Evolutionary conservation across 2,329 filamentous ascomycete genomes (phyloP).

Genomic region (Penicillium sp.): DNA sequence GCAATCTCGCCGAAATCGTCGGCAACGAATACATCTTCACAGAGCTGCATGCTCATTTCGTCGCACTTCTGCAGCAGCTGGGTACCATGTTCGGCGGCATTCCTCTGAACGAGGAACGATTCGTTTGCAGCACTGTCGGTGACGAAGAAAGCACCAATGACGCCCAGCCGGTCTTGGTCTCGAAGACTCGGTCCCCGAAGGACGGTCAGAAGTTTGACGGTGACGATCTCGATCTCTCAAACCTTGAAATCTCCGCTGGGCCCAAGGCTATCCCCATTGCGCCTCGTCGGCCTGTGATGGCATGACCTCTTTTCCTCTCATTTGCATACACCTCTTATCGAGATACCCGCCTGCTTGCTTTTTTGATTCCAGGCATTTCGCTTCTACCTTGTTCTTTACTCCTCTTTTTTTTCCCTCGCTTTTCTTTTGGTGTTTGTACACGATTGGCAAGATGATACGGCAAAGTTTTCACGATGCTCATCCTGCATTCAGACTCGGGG

Average conservation of each 20-base stretch:
- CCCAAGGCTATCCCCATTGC: slow-evolving; percentile 43
- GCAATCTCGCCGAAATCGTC: slow-evolving; percentile 60
- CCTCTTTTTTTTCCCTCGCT: background rate
- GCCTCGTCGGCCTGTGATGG: slow-evolving; percentile 38
- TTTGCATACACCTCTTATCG: slow-evolving; percentile 16
- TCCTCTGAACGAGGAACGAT: slow-evolving; percentile 45
- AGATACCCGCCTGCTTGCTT: slow-evolving; percentile 17
- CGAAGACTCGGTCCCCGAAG: slow-evolving; percentile 20
- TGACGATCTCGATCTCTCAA: slow-evolving; percentile 36
- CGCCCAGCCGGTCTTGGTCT: slow-evolving; percentile 28
- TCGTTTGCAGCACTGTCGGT: slow-evolving; percentile 42
- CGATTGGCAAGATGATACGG: slow-evolving; percentile 6
- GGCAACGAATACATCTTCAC: slow-evolving; percentile 62
- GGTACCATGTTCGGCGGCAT: slow-evolving; percentile 49
- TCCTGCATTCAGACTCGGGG: slow-evolving; percentile 8
- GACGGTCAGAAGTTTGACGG: slow-evolving; percentile 27
- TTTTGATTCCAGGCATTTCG: slow-evolving; percentile 17
- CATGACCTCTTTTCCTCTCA: slow-evolving; percentile 24
- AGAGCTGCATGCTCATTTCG: slow-evolving; percentile 58
- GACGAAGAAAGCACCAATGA: slow-evolving; percentile 28
- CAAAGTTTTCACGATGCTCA: slow-evolving; percentile 1
- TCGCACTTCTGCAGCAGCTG: slow-evolving; percentile 51
- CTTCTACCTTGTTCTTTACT: slow-evolving; percentile 10
- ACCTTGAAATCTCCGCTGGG: slow-evolving; percentile 35
- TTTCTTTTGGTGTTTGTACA: slow-evolving; percentile 5